A percentile compares a stretch with the other conserved stretches of the same genome.
phyloP scores from a whole-genome alignment of 257 asterid species.

The Plantago elongata region DNA sequence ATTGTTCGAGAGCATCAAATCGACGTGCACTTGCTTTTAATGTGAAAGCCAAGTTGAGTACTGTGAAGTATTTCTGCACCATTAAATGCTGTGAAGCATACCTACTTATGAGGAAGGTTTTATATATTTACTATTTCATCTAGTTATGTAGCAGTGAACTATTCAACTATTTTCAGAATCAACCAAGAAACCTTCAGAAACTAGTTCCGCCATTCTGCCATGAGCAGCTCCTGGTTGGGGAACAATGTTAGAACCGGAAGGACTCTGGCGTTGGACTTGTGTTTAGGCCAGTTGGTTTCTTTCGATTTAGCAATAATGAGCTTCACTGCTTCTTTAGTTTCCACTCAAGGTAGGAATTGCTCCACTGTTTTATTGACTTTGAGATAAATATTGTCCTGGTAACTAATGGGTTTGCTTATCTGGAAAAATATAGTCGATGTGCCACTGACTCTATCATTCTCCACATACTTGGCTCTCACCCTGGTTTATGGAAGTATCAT shows the following conservation, averaged over 20 bases:
- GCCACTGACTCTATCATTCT: constrained; percentile 63
- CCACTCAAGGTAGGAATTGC: constrained; percentile 27
- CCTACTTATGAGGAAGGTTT: too few species aligned
- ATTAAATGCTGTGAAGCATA: too few species aligned
- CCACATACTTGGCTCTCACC: constrained; percentile 45
- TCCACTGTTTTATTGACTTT: background rate
- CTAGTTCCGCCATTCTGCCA: background rate
- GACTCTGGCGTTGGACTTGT: constrained; percentile 28
- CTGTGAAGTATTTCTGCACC: too few species aligned
- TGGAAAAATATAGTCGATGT: constrained; percentile 34
- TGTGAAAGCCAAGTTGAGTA: too few species aligned
- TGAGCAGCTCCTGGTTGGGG: constrained; percentile 26
- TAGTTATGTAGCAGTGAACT: too few species aligned
- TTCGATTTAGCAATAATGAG: constrained; percentile 34
- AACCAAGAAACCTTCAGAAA: too few species aligned
- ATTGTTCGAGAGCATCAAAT: too few species aligned
- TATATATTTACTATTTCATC: too few species aligned
- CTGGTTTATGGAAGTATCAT: constrained; percentile 59
- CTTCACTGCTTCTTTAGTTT: constrained; percentile 49
- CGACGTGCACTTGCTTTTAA: too few species aligned
- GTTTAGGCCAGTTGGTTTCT: constrained; percentile 61
- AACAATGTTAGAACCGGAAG: constrained; percentile 23
- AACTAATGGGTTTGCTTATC: background rate
- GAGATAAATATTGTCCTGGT: background rate
- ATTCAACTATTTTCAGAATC: too few species aligned